Evolutionary conservation across 768 basidiomycete species (phyloP).

Genomic region (Auriculariales sp.): DNA sequence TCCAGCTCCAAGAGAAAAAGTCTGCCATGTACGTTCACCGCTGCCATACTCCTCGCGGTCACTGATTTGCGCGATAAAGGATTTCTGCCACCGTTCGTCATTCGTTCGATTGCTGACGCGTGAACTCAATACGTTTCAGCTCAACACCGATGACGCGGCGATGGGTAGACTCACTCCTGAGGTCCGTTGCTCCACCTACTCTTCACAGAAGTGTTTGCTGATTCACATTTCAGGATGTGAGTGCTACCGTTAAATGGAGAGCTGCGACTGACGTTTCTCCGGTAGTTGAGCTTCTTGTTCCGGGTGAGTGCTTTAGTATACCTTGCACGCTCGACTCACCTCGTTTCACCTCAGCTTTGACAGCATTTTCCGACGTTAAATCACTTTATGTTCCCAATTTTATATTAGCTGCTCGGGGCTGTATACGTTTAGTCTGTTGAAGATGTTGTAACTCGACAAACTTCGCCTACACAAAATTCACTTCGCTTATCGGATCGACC

Average conservation of each 20-base stretch:
- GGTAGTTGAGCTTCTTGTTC: conserved; percentile 43
- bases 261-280: conserved; percentile 3
- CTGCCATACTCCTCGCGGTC: neutral
- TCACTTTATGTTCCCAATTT: too few species aligned
- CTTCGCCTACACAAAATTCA: too few species aligned
- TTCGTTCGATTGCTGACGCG: conserved; percentile 6
- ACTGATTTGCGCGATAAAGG: neutral
- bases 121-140: conserved; percentile 13
- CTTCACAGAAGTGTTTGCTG: conserved; percentile 21
- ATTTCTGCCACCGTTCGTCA: conserved; percentile 40
- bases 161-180: conserved; percentile 90
- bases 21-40: conserved; percentile 68
- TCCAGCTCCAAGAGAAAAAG: conserved; percentile 97
- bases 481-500: too few species aligned
- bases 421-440: too few species aligned
- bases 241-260: conserved; percentile 1
- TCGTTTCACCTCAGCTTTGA: too few species aligned
- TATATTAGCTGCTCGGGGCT: too few species aligned
- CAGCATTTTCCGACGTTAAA: too few species aligned
- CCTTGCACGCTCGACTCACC: too few species aligned
- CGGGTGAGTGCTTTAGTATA: too few species aligned
- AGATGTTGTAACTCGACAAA: too few species aligned
- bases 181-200: conserved; percentile 21
- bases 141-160: conserved; percentile 73
- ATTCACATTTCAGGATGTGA: conserved; percentile 12